Evolutionary conservation across 495 filamentous ascomycete genomes (phyloP).

Genomic region (Aspergillus avenaceus): DNA sequence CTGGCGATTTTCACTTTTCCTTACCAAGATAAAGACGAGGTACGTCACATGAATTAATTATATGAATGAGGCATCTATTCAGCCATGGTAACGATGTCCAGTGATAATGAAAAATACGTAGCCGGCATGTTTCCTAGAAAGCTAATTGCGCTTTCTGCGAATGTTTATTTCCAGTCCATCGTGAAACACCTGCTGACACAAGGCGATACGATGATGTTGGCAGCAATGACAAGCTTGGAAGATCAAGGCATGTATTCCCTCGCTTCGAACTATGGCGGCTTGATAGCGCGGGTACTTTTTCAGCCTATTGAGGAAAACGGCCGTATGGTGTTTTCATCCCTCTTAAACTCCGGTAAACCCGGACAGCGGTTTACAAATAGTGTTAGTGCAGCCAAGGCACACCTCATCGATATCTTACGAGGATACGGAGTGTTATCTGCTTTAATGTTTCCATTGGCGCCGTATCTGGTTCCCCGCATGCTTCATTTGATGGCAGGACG

Average conservation of each 20-base stretch:
- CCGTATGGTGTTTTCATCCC: constrained; percentile 77
- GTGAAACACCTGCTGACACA: constrained; percentile 93
- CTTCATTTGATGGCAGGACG: constrained; percentile 69
- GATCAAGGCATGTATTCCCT: constrained; percentile 93
- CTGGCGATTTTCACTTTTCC: constrained; percentile 57
- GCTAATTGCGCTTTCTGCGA: constrained; percentile 64
- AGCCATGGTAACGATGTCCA: constrained; percentile 11
- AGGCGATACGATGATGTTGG: constrained; percentile 85
- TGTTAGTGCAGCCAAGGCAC: constrained; percentile 26
- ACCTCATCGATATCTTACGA: constrained; percentile 33
- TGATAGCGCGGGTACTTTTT: constrained; percentile 85
- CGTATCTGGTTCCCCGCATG: constrained; percentile 64
- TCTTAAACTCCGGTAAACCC: constrained; percentile 37
- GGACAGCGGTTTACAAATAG: constrained; percentile 12
- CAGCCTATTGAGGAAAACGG: constrained; percentile 93
- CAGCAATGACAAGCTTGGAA: constrained; percentile 63
- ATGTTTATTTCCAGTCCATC: constrained; percentile 77
- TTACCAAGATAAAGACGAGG: constrained; percentile 39
- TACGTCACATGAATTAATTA: constrained; percentile 18
- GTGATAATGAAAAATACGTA: constrained; percentile 42
- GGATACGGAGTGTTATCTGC: constrained; percentile 58
- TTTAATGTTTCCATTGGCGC: constrained; percentile 63
- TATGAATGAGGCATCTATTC: constrained; percentile 1
- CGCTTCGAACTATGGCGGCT: constrained; percentile 89
- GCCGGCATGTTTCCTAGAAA: constrained; percentile 61